Conservation (phyloP, 2,329 filamentous ascomycete species). For the Fusarium sp. region DNA sequence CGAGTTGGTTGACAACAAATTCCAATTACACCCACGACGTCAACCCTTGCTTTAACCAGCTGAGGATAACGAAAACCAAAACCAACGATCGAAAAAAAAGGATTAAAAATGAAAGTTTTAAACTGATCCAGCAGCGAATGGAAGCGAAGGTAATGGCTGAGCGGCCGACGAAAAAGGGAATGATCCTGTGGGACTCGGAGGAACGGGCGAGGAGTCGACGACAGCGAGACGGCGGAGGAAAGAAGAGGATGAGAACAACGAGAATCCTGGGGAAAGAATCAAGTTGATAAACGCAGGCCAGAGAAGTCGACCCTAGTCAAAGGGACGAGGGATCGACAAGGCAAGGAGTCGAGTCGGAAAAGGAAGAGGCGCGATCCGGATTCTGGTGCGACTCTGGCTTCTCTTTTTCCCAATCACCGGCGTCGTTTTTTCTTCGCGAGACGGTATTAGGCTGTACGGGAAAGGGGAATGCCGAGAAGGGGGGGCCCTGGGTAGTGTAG, state of each 20-base stretch:
- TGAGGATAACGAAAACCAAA: constrained; percentile 20
- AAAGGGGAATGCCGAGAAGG: constrained; percentile 32
- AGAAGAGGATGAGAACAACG: constrained; percentile 22
- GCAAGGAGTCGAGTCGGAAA: background rate
- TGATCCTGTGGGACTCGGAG: constrained; percentile 18
- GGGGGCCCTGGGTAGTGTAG: no score
- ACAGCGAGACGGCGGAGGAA: constrained; percentile 40
- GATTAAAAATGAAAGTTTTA: constrained; percentile 52
- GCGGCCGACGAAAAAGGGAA: constrained; percentile 25
- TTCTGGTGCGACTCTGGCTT: constrained; percentile 25
- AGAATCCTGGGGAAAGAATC: constrained; percentile 21
- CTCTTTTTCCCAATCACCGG: constrained; percentile 10
- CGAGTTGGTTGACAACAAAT: background rate
- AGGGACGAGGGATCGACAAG: constrained; percentile 1
- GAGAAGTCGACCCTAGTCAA: background rate
- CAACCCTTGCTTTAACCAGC: background rate
- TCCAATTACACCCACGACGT: background rate
- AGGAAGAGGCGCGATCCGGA: constrained; percentile 33
- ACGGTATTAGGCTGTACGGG: constrained; percentile 28
- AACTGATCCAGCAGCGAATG: constrained; percentile 71
- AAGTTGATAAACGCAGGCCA: constrained; percentile 38
- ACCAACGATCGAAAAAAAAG: constrained; percentile 30
- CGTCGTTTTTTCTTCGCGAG: constrained; percentile 8
- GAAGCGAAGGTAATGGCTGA: constrained; percentile 43
- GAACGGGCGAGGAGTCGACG: constrained; percentile 20